Conservation (phyloP, 495 filamentous ascomycete genomes). For the Aspergillus homomorphus region DNA sequence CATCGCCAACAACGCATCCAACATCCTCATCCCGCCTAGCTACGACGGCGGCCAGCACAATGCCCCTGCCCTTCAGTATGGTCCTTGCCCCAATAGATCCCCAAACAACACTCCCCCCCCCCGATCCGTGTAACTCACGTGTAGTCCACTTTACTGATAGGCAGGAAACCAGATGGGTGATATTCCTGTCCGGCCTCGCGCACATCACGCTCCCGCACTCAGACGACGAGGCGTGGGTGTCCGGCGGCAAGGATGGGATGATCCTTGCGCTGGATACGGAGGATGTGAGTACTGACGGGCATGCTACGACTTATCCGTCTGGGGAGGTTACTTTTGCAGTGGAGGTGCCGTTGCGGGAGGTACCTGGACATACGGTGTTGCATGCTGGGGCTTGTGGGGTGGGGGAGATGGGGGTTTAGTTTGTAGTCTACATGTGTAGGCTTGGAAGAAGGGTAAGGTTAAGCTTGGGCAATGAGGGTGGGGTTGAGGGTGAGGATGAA, state of each 20-base stretch:
- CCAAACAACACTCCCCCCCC: not conserved
- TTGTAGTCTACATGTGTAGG: not conserved
- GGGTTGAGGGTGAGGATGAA: no score
- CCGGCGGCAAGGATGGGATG: conserved; percentile 44
- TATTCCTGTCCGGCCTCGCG: conserved; percentile 48
- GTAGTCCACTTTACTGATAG: not conserved
- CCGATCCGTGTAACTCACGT: no score
- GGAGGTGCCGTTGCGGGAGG: conserved; percentile 39
- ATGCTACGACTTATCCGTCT: conserved; percentile 48
- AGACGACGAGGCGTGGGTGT: conserved; percentile 33
- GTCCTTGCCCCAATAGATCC: conserved; percentile 4
- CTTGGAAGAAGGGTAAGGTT: not conserved
- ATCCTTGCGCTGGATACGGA: conserved; percentile 50
- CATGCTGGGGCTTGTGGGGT: conserved; percentile 36
- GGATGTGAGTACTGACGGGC: conserved; percentile 45
- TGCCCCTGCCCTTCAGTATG: conserved; percentile 50
- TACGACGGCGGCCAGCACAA: conserved; percentile 53
- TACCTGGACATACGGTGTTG: conserved; percentile 44
- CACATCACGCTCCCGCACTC: conserved; percentile 50
- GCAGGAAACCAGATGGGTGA: conserved; percentile 34
- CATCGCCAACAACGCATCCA: conserved; percentile 33
- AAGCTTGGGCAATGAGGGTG: not conserved
- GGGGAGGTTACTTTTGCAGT: conserved; percentile 37
- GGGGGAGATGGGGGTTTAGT: conserved; percentile 16
- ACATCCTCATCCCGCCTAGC: conserved; percentile 37